A percentile compares a stretch with the other conserved stretches of the same genome.
These are phyloP conservation scores for Neurospora sp. DNA, from an alignment of 495 filamentous ascomycete genomes.

Conservation along the genomic window DNA sequence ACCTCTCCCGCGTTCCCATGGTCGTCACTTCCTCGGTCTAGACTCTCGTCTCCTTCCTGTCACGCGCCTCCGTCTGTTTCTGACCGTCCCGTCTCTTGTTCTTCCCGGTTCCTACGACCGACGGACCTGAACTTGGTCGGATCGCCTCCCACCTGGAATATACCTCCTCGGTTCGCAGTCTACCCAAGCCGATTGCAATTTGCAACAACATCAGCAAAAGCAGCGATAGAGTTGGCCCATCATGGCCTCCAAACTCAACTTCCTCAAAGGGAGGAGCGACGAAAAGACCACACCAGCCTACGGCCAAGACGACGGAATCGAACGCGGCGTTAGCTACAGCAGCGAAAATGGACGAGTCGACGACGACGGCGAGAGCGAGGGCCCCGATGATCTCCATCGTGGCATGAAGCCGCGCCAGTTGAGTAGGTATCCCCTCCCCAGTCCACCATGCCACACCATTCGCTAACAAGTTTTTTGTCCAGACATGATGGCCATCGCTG, in stretches of 20 bases:
- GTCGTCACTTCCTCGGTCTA: neutral
- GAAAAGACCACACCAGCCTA: conserved; percentile 13
- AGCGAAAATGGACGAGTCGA: conserved; percentile 11
- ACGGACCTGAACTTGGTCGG: neutral
- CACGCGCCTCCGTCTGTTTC: neutral
- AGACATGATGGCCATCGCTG: conserved; percentile 69
- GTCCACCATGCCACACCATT: neutral
- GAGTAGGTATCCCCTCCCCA: conserved; percentile 8
- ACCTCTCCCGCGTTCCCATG: neutral
- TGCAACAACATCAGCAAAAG: neutral
- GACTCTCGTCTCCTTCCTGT: neutral
- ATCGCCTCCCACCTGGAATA: neutral
- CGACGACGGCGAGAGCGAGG: conserved; percentile 7
- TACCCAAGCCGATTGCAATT: neutral
- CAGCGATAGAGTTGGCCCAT: neutral
- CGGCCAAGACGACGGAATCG: conserved; percentile 7
- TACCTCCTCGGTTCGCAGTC: neutral
- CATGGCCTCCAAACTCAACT: conserved; percentile 12
- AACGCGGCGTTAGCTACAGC: conserved; percentile 1
- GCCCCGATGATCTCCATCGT: conserved; percentile 23
- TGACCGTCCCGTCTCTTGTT: neutral
- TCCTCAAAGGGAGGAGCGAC: conserved; percentile 7
- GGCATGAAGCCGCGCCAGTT: conserved; percentile 28
- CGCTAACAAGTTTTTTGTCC: neutral
- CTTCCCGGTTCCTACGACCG: neutral